Conservation (phyloP, 2,329 filamentous ascomycete species). For the Hawksworthiomyces lignivorus region DNA sequence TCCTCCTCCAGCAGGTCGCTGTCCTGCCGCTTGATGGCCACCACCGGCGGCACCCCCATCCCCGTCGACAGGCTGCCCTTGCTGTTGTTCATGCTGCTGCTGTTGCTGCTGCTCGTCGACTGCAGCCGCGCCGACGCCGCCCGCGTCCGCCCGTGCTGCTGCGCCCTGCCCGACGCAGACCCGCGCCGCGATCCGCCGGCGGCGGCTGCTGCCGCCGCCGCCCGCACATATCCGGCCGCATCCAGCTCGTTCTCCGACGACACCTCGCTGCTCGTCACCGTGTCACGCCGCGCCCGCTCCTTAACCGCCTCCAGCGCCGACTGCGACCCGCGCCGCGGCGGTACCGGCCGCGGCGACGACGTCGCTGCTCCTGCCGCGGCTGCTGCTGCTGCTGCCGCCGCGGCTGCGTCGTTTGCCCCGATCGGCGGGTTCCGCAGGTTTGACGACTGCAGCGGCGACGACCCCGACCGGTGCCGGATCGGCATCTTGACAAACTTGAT, state of each 20-base stretch:
- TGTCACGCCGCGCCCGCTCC: constrained; percentile 63
- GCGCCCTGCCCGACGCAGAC: not conserved
- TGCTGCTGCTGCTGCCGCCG: constrained; percentile 17
- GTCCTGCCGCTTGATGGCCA: constrained; percentile 35
- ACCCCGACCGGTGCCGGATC: constrained; percentile 74
- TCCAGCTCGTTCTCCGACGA: constrained; percentile 78
- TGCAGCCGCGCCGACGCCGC: constrained; percentile 2
- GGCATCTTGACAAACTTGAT: constrained; percentile 98
- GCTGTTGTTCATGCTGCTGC: not conserved
- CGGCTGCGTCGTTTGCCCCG: constrained; percentile 27
- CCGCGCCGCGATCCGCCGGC: not conserved
- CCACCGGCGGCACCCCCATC: constrained; percentile 23
- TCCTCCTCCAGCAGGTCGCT: constrained; percentile 41
- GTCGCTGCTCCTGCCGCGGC: not conserved
- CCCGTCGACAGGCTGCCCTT: constrained; percentile 13
- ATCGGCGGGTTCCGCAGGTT: constrained; percentile 48
- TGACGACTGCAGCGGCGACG: constrained; percentile 71
- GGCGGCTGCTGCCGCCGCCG: constrained; percentile 40
- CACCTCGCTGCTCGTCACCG: constrained; percentile 74
- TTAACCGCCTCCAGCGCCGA: constrained; percentile 63
- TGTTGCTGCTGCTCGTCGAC: constrained; percentile 5
- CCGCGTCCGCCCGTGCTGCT: not conserved
- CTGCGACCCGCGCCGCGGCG: constrained; percentile 56
- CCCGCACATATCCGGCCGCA: constrained; percentile 54
- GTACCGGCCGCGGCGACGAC: constrained; percentile 37